Evolutionary conservation across 805 yeast species (phyloP).

Genomic region (Saccharomycopsis sp.): DNA sequence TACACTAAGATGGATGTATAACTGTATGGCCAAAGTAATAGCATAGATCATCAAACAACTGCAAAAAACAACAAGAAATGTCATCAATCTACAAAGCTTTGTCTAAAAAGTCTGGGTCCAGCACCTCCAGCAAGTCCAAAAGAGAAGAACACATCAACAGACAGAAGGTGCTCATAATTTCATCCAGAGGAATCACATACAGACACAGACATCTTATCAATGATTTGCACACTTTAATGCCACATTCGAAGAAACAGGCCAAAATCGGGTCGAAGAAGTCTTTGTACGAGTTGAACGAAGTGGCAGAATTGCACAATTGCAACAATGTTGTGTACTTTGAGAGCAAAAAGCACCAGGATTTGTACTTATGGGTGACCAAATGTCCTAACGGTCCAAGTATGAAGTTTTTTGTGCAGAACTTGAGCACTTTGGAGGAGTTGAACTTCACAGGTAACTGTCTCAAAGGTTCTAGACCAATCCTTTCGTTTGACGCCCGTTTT

Average conservation of each 20-base stretch:
- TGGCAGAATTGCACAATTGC: constrained; percentile 95
- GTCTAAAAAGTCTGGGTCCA: constrained; percentile 35
- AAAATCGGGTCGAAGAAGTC: constrained; percentile 91
- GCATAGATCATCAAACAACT: not conserved
- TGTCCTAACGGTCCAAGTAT: constrained; percentile 98
- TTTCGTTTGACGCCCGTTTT: constrained; percentile 81
- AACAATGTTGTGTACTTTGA: constrained; percentile 91
- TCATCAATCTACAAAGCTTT: constrained; percentile 69
- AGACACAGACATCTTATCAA: constrained; percentile 92
- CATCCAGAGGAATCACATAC: constrained; percentile 91
- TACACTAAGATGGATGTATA: too few relatives aligned
- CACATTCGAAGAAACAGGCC: constrained; percentile 95
- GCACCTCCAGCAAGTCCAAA: constrained; percentile 25
- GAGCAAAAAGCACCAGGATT: constrained; percentile 91
- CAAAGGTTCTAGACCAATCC: constrained; percentile 89
- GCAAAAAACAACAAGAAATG: constrained; percentile 33
- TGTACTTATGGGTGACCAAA: constrained; percentile 90
- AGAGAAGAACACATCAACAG: constrained; percentile 64
- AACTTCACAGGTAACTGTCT: constrained; percentile 95
- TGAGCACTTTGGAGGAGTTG: constrained; percentile 93
- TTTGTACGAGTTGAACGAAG: constrained; percentile 82
- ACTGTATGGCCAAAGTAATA: too few relatives aligned
- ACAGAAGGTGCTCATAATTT: constrained; percentile 81
- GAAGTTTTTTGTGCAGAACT: constrained; percentile 87
- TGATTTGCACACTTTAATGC: constrained; percentile 72